Evolutionary conservation across 2,329 filamentous ascomycete species (phyloP), one percentile per base, ranked within the genome.

Genomic region (Penicillium sclerotiorum): DNA sequence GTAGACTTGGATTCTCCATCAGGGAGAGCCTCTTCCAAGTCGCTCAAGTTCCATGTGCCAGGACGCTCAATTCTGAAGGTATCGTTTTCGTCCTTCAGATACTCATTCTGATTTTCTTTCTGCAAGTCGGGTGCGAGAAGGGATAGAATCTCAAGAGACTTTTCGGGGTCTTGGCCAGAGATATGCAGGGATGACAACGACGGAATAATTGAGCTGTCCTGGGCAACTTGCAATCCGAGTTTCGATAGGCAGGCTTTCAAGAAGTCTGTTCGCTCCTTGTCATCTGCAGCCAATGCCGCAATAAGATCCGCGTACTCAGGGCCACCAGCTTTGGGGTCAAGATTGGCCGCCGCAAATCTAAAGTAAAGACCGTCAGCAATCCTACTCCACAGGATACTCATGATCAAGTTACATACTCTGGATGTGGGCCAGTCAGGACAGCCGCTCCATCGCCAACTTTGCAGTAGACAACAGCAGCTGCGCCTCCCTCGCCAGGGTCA

Each of bases 351-450:
- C 3, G 91, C 86, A 66, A 97, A 97, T 68, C 91, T 95, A 58
- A 11, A n/a, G 8, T 56, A 67, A 55, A 66, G 6, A 30, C 17
- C 44, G 49, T 56, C 42, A 52, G 58, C 55, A 17, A 44, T 36
- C 11, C 46, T 50, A 48, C 30, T 38, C 53, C 27, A 35, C 42
- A 43, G 32, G 15, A n/a, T n/a, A n/a, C n/a, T n/a, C 8, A 7
- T 33, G 27, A 20, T 9, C 18, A 44, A 53, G 6, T 4, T 12
- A 74, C 82, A 67, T 77, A 95, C 89, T 99, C 94, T 44, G 93
- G 93, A 77, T 99, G 94, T 32, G 91, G 89, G 0, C 92, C 91
- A 1, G 89, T 95, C 15, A 99, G 72, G 5, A 97, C 73, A 1
- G 84, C 90, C 32, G 82, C 83, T 1, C 94, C 94, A 37, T 90